Evolutionary conservation across 257 asterid species (phyloP).

Genomic region (Solanum paucissectum): DNA sequence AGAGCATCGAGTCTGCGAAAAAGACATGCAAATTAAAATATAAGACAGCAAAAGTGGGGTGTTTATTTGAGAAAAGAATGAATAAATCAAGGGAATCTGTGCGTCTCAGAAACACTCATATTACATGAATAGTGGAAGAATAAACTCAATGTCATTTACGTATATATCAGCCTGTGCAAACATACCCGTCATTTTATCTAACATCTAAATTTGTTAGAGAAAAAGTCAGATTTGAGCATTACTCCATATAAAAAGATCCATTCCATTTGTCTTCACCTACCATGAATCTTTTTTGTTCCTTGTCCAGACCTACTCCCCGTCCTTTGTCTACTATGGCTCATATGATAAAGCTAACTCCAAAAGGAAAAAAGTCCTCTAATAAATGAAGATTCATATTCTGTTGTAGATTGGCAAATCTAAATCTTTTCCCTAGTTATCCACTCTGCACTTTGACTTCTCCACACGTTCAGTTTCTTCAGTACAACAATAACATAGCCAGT

Average conservation of each 20-base stretch:
- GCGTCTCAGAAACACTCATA: neutral
- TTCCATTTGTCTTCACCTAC: neutral
- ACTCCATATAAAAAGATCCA: neutral
- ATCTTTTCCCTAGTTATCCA: neutral
- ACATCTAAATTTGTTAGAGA: neutral
- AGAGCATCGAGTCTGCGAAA: conserved; percentile 53
- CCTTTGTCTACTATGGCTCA: neutral
- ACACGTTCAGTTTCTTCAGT: neutral
- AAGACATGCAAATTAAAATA: neutral
- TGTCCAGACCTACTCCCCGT: neutral
- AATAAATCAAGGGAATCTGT: neutral
- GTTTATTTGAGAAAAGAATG: neutral
- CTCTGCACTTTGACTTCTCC: neutral
- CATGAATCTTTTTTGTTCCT: neutral
- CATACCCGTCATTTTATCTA: neutral
- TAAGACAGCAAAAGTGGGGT: neutral
- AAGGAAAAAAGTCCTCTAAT: neutral
- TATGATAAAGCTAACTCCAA: neutral
- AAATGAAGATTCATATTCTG: neutral
- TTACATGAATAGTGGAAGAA: neutral
- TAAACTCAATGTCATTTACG: neutral
- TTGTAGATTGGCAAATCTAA: neutral
- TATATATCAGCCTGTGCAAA: neutral
- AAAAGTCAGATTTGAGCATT: neutral
- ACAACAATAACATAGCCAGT: neutral